phyloP scores from a whole-genome alignment of 1,139 yeast species.

The Debaryomycetaceae sp. region DNA sequence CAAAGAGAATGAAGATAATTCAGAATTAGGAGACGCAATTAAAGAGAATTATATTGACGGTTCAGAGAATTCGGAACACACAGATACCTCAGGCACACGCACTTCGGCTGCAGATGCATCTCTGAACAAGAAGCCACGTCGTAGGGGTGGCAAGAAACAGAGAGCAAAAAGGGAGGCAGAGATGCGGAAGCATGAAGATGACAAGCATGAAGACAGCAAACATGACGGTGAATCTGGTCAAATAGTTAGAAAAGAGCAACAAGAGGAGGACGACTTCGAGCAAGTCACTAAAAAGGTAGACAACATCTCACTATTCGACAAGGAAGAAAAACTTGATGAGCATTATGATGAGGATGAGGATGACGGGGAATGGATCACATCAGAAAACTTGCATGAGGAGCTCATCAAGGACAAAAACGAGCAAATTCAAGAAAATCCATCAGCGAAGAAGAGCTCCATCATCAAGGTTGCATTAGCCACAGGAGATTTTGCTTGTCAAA shows the following conservation, averaged over 20 bases:
- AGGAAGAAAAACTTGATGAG: conserved; percentile 21
- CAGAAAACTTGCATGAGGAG: conserved; percentile 72
- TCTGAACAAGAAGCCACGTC: conserved; percentile 40
- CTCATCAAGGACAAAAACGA: conserved; percentile 62
- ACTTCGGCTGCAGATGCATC: conserved; percentile 2
- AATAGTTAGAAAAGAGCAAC: conserved; percentile 10
- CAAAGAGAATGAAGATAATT: conserved; percentile 9
- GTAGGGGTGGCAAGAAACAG: conserved; percentile 65
- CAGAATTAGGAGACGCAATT: conserved; percentile 12
- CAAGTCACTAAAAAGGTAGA: conserved; percentile 8
- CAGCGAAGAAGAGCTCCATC: conserved; percentile 15
- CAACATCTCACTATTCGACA: conserved; percentile 2
- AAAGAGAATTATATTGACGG: background rate
- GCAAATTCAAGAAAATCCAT: conserved; percentile 29
- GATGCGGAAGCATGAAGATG: conserved; percentile 21
- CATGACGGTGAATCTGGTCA: background rate
- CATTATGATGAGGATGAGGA: conserved; percentile 61
- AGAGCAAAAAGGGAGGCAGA: conserved; percentile 51
- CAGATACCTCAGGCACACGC: background rate
- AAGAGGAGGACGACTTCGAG: conserved; percentile 5
- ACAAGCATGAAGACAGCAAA: background rate
- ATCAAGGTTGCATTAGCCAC: conserved; percentile 82
- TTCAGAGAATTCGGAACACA: background rate
- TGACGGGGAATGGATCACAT: conserved; percentile 95
- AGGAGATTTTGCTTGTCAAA: conserved; percentile 97